Evolutionary conservation across 495 filamentous ascomycete species (phyloP).

Genomic region (Aspergillus diversus): DNA sequence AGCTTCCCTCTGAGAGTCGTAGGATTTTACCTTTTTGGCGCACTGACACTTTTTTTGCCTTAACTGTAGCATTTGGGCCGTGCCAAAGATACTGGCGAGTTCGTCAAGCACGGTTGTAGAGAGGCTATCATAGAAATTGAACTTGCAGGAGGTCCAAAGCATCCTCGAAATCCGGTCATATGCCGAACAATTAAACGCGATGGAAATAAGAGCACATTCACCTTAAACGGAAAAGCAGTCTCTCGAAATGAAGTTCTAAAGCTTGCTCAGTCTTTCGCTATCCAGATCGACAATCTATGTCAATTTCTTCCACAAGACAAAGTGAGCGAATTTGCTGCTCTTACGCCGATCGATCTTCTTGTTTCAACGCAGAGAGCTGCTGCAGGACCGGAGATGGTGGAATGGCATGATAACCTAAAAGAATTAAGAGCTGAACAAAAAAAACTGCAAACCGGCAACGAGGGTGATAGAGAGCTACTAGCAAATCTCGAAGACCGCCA

Average conservation of each 20-base stretch:
- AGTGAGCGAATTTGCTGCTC: constrained; percentile 88
- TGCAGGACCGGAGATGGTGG: constrained; percentile 75
- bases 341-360: constrained; percentile 84
- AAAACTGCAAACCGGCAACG: constrained; percentile 59
- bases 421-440: constrained; percentile 70
- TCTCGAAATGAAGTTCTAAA: constrained; percentile 62
- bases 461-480: constrained; percentile 62
- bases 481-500: constrained; percentile 72
- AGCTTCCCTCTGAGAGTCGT: too few species aligned
- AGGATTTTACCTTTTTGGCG: too few species aligned
- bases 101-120: constrained; percentile 85
- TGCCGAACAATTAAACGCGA: constrained; percentile 76
- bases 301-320: constrained; percentile 97
- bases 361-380: constrained; percentile 85
- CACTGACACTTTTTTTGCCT: neutral
- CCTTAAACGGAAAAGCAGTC: constrained; percentile 63
- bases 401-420: constrained; percentile 78
- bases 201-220: constrained; percentile 76
- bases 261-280: constrained; percentile 70
- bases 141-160: constrained; percentile 60
- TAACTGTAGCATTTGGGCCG: constrained; percentile 72
- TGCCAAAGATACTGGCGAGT: constrained; percentile 82
- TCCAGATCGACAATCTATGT: constrained; percentile 97
- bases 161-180: constrained; percentile 67
- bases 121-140: constrained; percentile 89